A percentile compares a stretch with the other conserved stretches of the same genome.
phyloP scores from a whole-genome alignment of 371 early-diverging fungal species.

The Apophysomyces trapeziformis region DNA sequence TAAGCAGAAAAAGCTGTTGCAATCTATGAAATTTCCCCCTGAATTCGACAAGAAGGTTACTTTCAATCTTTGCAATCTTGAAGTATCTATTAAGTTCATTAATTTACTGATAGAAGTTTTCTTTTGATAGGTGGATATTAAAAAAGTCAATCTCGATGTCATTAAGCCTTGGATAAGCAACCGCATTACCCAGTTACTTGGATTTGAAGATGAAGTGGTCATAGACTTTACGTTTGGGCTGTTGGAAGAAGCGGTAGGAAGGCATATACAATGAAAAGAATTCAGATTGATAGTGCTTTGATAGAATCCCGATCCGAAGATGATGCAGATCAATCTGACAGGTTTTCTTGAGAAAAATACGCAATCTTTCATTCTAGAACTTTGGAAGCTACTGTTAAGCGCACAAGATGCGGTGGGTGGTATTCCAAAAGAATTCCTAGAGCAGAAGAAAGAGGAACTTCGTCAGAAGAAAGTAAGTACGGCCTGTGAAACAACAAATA shows the following conservation, averaged over 20 bases:
- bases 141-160: slow-evolving; percentile 86
- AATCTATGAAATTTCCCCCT: slow-evolving; percentile 83
- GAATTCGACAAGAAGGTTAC: slow-evolving; percentile 80
- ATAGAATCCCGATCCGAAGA: slow-evolving; percentile 80
- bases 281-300: neutral
- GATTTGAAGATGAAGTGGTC: slow-evolving; percentile 94
- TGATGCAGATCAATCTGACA: slow-evolving; percentile 94
- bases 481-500: neutral
- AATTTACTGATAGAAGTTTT: slow-evolving; percentile 12
- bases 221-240: slow-evolving; percentile 83
- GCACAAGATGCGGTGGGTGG: slow-evolving; percentile 86
- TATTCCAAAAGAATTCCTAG: slow-evolving; percentile 85
- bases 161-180: slow-evolving; percentile 89
- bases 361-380: slow-evolving; percentile 77
- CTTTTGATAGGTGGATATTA: slow-evolving; percentile 77
- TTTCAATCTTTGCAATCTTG: neutral
- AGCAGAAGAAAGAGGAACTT: slow-evolving; percentile 83
- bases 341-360: slow-evolving; percentile 92
- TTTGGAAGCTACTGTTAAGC: slow-evolving; percentile 90
- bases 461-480: slow-evolving; percentile 47
- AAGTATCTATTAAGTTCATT: too few species aligned
- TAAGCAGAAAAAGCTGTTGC: slow-evolving; percentile 85
- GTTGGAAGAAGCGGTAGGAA: slow-evolving; percentile 74
- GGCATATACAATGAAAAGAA: neutral
- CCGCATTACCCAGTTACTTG: slow-evolving; percentile 78